Base-by-base conservation (phyloP, 2,329 filamentous ascomycete species). In the Aurifilum marmelostoma region DNA sequence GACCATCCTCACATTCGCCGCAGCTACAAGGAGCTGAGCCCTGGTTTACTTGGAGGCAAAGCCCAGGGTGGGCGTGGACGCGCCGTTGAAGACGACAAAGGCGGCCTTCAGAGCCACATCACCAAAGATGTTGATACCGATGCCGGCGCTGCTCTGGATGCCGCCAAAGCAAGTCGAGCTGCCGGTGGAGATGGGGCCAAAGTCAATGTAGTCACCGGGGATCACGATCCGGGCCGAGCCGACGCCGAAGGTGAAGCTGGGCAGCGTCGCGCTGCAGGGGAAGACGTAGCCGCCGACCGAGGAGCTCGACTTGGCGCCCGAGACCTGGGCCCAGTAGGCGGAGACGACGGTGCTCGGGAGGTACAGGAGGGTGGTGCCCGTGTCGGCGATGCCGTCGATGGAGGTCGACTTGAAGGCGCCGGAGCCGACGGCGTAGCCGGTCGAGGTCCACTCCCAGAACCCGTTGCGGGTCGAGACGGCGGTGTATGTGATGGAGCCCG, bases 401-500 rank as follows among this genome's bases (percentile, higher is more conserved):
- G 73, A 67, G 29, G 61, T 58, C 12, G 77, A 77, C 37, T 77
- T 75, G 59, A 80, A 77, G 32, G 74, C 71, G 41, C 78, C 77
- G 21, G 72, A 75, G 69, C 76, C 79, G 63, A 80, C 77, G 52
- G 69, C 52, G 52, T 78, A 79, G 66, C 74, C 76, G n/a, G 77
- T 76, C 7, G 74, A 73, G 21, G 34, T 76, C 80, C 91, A 90
- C 52, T 82, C 79, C 89, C 89, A 92, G 81, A 85, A 90, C 14
- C 89, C 89, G 18, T 87, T 76, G 63, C 80, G 81, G 72, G 73
- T 82, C 76, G 87, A 80, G 67, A 89, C 85, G 47, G 82, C 72
- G 62, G 83, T 79, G 77, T 89, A 91, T 72, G 82, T 81, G 74
- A 91, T 84, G 58, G 78, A 71, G 60, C 87, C 87, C 3, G 82